Evolutionary conservation across 2,329 filamentous ascomycete species (phyloP), one percentile per base, ranked within the genome.

Genomic region (Paecilomyces niveus): DNA sequence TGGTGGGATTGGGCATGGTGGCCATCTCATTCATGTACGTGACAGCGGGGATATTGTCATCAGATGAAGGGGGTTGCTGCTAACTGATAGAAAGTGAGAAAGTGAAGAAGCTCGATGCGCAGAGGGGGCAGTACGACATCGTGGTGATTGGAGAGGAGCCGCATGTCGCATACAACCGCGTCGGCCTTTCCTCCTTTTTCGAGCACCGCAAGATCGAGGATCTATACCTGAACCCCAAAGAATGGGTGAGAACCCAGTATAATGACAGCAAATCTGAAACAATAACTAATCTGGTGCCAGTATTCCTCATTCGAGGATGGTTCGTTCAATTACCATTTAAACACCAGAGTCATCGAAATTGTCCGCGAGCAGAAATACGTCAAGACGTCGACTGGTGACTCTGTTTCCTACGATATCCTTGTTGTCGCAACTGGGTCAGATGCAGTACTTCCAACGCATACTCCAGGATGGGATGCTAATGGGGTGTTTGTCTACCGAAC

Each of bases 1-100:
- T 96, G 39, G 90, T 96, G 45, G 92, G 92, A 9, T 75, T 96
- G 74, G 92, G 92, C 2, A 97, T 97, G 92, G 92, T 96, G 52
- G 90, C 89, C 45, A 88, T 94, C 65, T 87, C 89, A 50, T 93
- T 95, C 72, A 90, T 95, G 89, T 93, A 76, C 81, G 45, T 29
- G 39, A 39, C 39, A 60, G 18, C 4, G 15, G 32, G 45, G 5
- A 11, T 22, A 45, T 45, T 3, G 8, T 9, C 15, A 21, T 8
- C 9, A n/a, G 8, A 18, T 7, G 2, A 8, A 45, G 1, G 54
- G 31, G 51, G 5, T 55, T 26, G 8, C 56, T 15, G 18, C 50
- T 13, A 35, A 31, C 29, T 49, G 6, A 10, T 31, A 13, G 65
- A 63, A 65, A 95, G 91, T 67, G 92, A 96, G 74, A 96, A 96